These are phyloP conservation scores for Coemansia sp. DNA, from an alignment of 192 early-diverging fungal species.

Conservation along the genomic window DNA sequence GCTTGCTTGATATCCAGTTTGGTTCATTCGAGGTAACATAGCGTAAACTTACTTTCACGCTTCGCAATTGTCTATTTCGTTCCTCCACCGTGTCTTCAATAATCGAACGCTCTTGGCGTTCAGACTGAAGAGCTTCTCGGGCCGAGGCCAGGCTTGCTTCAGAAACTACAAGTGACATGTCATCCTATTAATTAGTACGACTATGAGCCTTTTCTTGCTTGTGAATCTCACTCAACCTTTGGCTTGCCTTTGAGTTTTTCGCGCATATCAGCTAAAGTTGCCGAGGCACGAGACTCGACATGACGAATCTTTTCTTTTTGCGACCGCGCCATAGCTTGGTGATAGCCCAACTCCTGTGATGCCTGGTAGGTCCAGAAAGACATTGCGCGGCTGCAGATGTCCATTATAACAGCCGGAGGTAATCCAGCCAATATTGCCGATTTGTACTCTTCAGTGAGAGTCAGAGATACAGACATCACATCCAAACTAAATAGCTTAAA, in stretches of 20 bases:
- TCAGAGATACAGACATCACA: slow-evolving; percentile 62
- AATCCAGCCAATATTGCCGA: slow-evolving; percentile 70
- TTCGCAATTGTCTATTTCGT: slow-evolving; percentile 59
- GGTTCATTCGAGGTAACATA: not conserved
- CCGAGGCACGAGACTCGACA: slow-evolving; percentile 33
- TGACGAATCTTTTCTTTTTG: slow-evolving; percentile 44
- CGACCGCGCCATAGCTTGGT: slow-evolving; percentile 31
- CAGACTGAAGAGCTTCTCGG: slow-evolving; percentile 24
- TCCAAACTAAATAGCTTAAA: slow-evolving; percentile 39
- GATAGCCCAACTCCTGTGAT: slow-evolving; percentile 61
- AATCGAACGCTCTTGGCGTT: slow-evolving; percentile 31
- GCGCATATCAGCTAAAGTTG: slow-evolving; percentile 10
- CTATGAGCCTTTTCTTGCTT: not conserved
- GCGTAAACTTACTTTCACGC: slow-evolving; percentile 44
- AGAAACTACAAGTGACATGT: slow-evolving; percentile 18
- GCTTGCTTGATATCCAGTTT: not conserved
- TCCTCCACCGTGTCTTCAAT: slow-evolving; percentile 49
- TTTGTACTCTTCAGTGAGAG: slow-evolving; percentile 69
- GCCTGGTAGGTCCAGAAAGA: slow-evolving; percentile 72
- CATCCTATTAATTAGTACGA: not conserved
- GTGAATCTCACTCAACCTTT: not conserved
- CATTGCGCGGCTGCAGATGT: slow-evolving; percentile 67
- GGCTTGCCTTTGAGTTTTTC: slow-evolving; percentile 30
- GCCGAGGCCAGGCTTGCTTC: slow-evolving; percentile 22
- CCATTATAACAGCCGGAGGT: slow-evolving; percentile 64